Base-by-base conservation (phyloP, 495 filamentous ascomycete species). In the Penicillium waksmanii region DNA sequence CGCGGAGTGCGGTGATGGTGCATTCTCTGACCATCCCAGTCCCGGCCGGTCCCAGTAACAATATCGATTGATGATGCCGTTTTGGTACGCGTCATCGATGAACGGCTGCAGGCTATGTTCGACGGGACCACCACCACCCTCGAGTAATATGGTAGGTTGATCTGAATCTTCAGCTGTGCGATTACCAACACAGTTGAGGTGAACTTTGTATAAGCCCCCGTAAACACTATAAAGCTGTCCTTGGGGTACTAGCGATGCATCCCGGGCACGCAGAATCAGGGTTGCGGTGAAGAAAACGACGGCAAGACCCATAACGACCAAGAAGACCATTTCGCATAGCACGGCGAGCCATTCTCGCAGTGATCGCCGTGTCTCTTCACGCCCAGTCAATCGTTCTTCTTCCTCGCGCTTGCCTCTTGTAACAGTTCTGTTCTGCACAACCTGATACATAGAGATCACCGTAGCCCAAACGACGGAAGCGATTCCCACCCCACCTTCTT, bases 31-130 rank as follows among this genome's bases (percentile, higher is more conserved):
- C 86, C 89, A 97, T 36, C 81, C 92, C 51, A 93, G 77, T 1
- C 95, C 95, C 1, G 95, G 95, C 19, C 95, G 89, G 66, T 98
- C 95, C 76, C 90, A 96, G 73, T 96, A 97, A 78, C 95, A 98
- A 74, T 95, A 98, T 47, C 93, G 87, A 50, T 74, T 69, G 59
- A 98, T 95, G 27, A 85, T 87, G 25, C 91, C 89, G 56, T 91
- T 90, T 35, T 79, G 74, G 58, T 89, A 82, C 0, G 87, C 84
- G 58, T 83, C 77, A 57, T 82, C 75, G 17, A 84, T 74, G 73
- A 96, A 89, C 33, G 86, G 84, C 73, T 89, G 87, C 50, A 97
- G 74, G 17, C 68, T 69, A 65, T 85, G 76, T 73, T 96, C 91
- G n/a, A 89, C 86, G 0, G 95, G 86, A 5, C 82, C 77, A 62